Conservation (phyloP, 1,139 yeast species). For the Pichia cactophila region DNA sequence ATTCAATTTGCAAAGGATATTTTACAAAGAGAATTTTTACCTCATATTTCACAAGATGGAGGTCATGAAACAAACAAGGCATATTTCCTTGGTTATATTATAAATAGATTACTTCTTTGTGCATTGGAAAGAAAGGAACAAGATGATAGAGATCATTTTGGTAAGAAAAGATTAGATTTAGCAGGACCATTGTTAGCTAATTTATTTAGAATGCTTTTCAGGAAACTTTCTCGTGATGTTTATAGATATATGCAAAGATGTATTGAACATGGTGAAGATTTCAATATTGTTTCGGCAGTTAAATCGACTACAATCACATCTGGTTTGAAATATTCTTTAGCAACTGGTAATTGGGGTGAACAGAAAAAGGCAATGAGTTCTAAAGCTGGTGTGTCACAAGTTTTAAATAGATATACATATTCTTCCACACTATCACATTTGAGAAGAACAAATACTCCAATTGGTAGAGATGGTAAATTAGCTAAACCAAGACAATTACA, state of each 20-base stretch:
- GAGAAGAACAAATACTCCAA: constrained; percentile 97
- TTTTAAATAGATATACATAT: constrained; percentile 92
- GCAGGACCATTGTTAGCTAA: constrained; percentile 97
- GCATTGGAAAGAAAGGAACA: constrained; percentile 97
- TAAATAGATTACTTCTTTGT: constrained; percentile 85
- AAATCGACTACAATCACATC: constrained; percentile 96
- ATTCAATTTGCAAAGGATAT: constrained; percentile 96
- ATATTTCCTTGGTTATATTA: constrained; percentile 95
- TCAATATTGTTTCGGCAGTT: constrained; percentile 91
- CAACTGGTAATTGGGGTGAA: constrained; percentile 99
- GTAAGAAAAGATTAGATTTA: constrained; percentile 93
- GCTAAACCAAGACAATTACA: constrained; percentile 98
- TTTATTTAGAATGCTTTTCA: constrained; percentile 87
- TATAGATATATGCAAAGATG: constrained; percentile 98
- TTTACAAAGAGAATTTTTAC: constrained; percentile 88
- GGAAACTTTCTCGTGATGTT: constrained; percentile 88
- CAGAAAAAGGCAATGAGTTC: constrained; percentile 99
- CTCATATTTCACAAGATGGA: constrained; percentile 95
- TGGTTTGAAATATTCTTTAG: constrained; percentile 93
- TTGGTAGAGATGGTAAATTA: constrained; percentile 97
- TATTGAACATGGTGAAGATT: constrained; percentile 95
- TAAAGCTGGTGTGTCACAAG: constrained; percentile 99
- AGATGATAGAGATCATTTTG: constrained; percentile 99
- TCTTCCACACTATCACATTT: constrained; percentile 96
- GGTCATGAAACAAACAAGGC: constrained; percentile 97